A percentile compares a stretch with the other conserved stretches of the same genome.
Conservation (phyloP, 2,329 filamentous ascomycete genomes). For the Clathrospora elynae region DNA sequence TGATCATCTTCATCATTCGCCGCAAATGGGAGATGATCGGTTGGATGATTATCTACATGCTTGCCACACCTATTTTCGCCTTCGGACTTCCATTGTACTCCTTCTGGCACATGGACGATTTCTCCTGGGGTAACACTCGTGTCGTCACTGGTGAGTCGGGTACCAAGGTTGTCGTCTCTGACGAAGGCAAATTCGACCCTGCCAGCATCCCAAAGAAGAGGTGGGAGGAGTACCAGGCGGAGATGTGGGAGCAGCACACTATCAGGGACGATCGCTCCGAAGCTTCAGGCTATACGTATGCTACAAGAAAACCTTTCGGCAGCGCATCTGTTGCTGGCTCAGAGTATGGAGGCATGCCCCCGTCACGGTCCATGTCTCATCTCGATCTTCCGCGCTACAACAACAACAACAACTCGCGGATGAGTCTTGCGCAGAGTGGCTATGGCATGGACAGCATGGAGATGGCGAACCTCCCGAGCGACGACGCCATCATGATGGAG, state of each 20-base stretch:
- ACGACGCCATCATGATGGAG: conserved; percentile 89
- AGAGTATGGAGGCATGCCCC: conserved; percentile 66
- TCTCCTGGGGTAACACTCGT: conserved; percentile 99
- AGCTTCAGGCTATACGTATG: conserved; percentile 91
- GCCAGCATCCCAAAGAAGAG: conserved; percentile 92
- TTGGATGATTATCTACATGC: conserved; percentile 96
- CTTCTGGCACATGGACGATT: conserved; percentile 99
- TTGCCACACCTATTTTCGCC: conserved; percentile 89
- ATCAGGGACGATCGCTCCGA: conserved; percentile 81
- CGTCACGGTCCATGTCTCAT: conserved; percentile 63
- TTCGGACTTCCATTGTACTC: conserved; percentile 89
- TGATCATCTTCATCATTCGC: conserved; percentile 92
- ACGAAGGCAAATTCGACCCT: conserved; percentile 98
- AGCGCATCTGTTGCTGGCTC: conserved; percentile 53
- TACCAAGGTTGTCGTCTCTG: conserved; percentile 87
- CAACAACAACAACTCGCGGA: conserved; percentile 48
- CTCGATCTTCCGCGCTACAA: conserved; percentile 61
- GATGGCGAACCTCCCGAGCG: conserved; percentile 78
- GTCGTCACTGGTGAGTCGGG: conserved; percentile 93
- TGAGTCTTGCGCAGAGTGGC: conserved; percentile 64
- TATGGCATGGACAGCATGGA: conserved; percentile 64
- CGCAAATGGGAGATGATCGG: conserved; percentile 99
- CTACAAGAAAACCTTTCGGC: conserved; percentile 73
- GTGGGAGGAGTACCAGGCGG: conserved; percentile 98
- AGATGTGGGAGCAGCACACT: conserved; percentile 97